Conservation (phyloP, 192 early-diverging fungal genomes). For the Backusella psychrophila region DNA sequence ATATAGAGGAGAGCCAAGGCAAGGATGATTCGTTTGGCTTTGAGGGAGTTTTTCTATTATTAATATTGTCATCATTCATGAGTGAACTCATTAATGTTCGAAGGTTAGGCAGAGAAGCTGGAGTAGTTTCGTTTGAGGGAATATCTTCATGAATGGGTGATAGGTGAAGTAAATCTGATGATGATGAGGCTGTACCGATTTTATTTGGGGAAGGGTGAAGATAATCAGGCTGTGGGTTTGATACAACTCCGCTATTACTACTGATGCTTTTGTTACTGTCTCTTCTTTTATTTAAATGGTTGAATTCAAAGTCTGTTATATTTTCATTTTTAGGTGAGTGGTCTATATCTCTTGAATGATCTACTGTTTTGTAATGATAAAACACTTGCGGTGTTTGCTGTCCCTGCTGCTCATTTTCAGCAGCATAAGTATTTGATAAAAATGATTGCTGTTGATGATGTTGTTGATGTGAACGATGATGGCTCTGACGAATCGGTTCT, state of each 20-base stretch:
- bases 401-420: not conserved
- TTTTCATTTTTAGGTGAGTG: not conserved
- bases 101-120: conserved; percentile 7
- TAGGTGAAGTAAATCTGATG: conserved; percentile 1
- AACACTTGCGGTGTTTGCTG: not conserved
- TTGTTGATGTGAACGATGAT: not conserved
- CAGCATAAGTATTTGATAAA: not conserved
- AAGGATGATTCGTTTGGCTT: not conserved
- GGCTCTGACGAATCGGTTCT: not conserved
- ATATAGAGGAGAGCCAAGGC: not conserved
- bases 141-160: not conserved
- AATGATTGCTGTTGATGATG: not conserved
- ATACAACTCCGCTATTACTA: not conserved
- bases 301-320: not conserved
- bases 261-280: not conserved
- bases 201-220: not conserved
- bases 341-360: not conserved
- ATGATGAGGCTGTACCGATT: not conserved
- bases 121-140: not conserved
- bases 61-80: not conserved
- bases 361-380: not conserved
- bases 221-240: not conserved
- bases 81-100: conserved; percentile 8
- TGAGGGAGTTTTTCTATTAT: not conserved
- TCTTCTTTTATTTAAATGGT: not conserved